Evolutionary conservation across 73 alveolate genomes (phyloP), one percentile per base, ranked within the genome.

Genomic region (Effrenium voratum): DNA sequence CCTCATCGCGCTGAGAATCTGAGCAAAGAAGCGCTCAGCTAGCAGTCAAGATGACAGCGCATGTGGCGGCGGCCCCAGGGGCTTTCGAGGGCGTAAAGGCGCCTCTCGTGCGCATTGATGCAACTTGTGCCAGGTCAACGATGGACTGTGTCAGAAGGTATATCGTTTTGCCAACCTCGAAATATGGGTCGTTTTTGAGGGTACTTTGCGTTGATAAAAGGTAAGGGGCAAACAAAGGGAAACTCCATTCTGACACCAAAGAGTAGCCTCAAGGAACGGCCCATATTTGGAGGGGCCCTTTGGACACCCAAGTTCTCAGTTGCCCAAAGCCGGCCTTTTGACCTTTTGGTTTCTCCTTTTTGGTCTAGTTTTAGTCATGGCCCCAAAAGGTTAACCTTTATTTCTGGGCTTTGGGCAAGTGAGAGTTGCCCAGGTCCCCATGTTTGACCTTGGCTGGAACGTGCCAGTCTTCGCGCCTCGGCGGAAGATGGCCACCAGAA

Each of bases 401-500:
- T 22, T 55, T 55, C 22, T 30, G 72, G 72, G 72, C 72, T 0
- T 2, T 57, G 72, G 72, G n/a, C n/a, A n/a, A 57, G 28, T 57
- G 16, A 22, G n/a, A 57, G 28, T 30, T 30, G 16, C 72, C 72
- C n/a, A 90, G 97, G 97, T 47, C n/a, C 97, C 97, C 76, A 63
- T 90, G 88, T 76, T 90, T 44, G 97, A 90, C 41, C 47, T 49
- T 86, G n/a, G 70, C 45, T 68, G 88, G 82, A 76, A 76, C 76
- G 95, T 76, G 66, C 97, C 97, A 8, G 97, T 90, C 57, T 68
- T 90, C 36, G 97, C 36, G 26, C 43, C 97, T 90, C 68, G 66
- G 59, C 66, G 15, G 81, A 5, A 24, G n/a, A n/a, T n/a, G n/a
- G n/a, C n/a, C n/a, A n/a, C n/a, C n/a, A n/a, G n/a, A n/a, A n/a